These are phyloP conservation scores for Ganoderma multipileum DNA, from an alignment of 1,284 basidiomycete genomes.

Conservation along the genomic window DNA sequence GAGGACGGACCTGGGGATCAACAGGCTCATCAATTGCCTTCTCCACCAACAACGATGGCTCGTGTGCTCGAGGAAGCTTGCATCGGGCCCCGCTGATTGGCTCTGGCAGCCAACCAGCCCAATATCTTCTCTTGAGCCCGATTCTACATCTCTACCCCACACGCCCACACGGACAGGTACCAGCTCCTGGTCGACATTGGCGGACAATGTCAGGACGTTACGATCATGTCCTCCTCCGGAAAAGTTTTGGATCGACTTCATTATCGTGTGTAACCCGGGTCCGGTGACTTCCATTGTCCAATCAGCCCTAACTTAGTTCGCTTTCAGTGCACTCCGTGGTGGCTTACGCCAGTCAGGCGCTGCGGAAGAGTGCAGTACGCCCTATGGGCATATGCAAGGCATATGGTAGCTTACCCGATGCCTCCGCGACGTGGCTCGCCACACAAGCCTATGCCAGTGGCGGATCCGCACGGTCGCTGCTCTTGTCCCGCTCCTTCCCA, in stretches of 20 bases:
- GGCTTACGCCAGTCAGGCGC: not conserved
- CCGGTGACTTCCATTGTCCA: not conserved
- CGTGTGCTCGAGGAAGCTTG: not conserved
- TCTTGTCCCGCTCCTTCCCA: constrained; percentile 9
- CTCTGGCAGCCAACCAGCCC: not conserved
- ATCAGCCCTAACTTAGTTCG: not conserved
- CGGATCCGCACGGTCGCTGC: constrained; percentile 6
- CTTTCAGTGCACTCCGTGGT: not conserved
- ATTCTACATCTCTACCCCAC: not conserved
- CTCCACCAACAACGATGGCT: not conserved
- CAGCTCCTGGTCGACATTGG: not conserved
- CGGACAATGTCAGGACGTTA: not conserved
- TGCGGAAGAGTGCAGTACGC: not conserved
- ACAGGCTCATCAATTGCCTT: not conserved
- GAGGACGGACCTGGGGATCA: not conserved
- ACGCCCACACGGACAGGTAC: not conserved
- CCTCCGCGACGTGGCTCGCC: not conserved
- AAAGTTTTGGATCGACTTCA: not conserved
- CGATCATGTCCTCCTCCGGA: not conserved
- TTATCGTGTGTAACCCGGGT: not conserved
- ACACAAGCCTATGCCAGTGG: not conserved
- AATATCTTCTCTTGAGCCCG: not conserved
- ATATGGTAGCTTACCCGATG: not conserved
- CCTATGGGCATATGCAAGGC: not conserved
- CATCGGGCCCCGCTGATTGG: not conserved